Conservation (phyloP, 495 filamentous ascomycete species). For the Aspergillus cristatus region DNA sequence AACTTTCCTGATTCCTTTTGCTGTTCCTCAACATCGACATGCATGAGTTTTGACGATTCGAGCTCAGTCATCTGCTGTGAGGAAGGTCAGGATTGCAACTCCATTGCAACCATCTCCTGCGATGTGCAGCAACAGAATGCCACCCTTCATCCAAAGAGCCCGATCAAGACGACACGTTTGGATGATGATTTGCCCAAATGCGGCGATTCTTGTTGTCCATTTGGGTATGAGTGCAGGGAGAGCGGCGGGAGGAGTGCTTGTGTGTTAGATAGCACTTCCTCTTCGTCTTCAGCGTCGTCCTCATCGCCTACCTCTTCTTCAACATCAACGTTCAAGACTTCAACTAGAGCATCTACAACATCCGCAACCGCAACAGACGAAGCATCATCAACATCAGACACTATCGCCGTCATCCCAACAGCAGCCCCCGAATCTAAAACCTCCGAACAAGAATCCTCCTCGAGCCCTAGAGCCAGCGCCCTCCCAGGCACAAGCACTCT, state of each 20-base stretch:
- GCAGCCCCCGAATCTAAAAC: conserved; percentile 14
- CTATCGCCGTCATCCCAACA: conserved; percentile 6
- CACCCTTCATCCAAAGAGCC: conserved; percentile 46
- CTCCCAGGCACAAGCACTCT: conserved; percentile 9
- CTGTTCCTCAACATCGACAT: conserved; percentile 54
- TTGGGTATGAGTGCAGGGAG: conserved; percentile 61
- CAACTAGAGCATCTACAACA: conserved; percentile 13
- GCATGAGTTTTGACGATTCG: conserved; percentile 53
- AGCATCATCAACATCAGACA: background rate
- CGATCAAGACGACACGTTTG: conserved; percentile 62
- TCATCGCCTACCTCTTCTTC: conserved; percentile 16
- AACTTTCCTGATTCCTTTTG: conserved; percentile 65
- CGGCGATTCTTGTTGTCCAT: conserved; percentile 59
- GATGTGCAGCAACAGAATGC: conserved; percentile 58
- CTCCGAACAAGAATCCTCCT: background rate
- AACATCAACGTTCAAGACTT: conserved; percentile 9
- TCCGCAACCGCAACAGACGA: conserved; percentile 6
- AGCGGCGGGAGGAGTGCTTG: conserved; percentile 34
- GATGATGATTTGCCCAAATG: conserved; percentile 46
- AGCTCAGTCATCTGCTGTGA: conserved; percentile 77
- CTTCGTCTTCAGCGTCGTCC: conserved; percentile 18
- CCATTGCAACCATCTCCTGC: conserved; percentile 64
- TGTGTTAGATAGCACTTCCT: conserved; percentile 28
- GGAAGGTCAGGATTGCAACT: conserved; percentile 46
- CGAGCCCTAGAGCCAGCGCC: background rate